These are phyloP conservation scores for Oryza meyeriana DNA, from an alignment of 176 grass and related monocot genomes.

Conservation along the genomic window DNA sequence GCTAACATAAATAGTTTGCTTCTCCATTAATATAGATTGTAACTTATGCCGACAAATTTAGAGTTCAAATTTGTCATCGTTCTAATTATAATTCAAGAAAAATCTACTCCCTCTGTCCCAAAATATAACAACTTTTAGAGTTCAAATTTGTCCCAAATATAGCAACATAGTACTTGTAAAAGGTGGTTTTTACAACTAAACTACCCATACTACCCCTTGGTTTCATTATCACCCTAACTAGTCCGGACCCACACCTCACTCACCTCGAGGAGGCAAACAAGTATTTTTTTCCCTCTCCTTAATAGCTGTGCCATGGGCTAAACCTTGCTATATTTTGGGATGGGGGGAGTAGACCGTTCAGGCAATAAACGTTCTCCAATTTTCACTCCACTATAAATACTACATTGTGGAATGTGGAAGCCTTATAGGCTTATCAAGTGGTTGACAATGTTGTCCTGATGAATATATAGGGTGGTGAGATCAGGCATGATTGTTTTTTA, in stretches of 20 bases:
- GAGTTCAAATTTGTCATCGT: conserved; percentile 1
- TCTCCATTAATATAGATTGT: not conserved
- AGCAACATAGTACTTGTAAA: no score
- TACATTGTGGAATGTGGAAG: not conserved
- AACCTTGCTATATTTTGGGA: no score
- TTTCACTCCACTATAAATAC: not conserved
- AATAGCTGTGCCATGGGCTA: no score
- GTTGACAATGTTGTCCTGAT: not conserved
- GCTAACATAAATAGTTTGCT: not conserved
- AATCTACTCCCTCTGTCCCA: not conserved
- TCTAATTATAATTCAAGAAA: not conserved
- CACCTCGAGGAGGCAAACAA: no score
- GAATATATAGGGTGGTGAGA: not conserved
- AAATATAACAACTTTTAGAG: no score
- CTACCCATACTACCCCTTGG: no score
- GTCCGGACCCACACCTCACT: no score
- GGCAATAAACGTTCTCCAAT: not conserved
- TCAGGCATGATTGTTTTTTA: conserved; percentile 21
- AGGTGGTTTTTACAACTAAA: no score
- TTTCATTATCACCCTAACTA: no score
- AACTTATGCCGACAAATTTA: conserved; percentile 1
- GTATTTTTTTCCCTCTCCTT: no score
- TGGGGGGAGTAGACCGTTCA: no score
- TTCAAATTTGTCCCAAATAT: no score
- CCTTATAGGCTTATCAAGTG: not conserved